Conservation (phyloP, 305 asterid species). For the Rubia balearica region DNA sequence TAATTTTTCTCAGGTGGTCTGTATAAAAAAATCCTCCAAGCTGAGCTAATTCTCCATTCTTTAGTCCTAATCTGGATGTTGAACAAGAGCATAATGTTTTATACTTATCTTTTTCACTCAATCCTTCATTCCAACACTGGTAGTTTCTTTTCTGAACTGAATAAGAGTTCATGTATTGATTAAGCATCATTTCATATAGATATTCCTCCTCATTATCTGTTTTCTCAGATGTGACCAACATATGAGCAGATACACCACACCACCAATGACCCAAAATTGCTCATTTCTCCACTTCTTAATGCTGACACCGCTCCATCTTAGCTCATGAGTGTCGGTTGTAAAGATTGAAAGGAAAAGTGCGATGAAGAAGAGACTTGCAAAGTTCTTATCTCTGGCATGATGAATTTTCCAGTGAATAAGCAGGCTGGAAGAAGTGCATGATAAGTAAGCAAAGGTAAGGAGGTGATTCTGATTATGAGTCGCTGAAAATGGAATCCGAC, state of each 20-base stretch:
- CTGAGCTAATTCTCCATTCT: no score
- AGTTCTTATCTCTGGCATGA: constrained; percentile 97
- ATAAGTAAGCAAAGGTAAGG: constrained; percentile 84
- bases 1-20: no score
- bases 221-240: constrained; percentile 80
- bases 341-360: constrained; percentile 84
- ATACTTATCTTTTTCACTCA: no score
- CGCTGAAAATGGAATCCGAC: no score
- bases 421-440: constrained; percentile 87
- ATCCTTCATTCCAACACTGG: no score
- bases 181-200: no score
- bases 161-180: no score
- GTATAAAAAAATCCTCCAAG: no score
- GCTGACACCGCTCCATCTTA: constrained; percentile 94
- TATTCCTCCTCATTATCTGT: constrained; percentile 57
- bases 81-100: no score
- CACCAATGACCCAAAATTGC: constrained; percentile 95
- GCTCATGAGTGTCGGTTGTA: constrained; percentile 78
- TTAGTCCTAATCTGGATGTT: no score
- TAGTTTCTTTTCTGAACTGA: no score
- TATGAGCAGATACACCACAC: constrained; percentile 63
- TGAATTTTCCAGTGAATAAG: constrained; percentile 85
- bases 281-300: constrained; percentile 97
- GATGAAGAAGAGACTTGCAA: constrained; percentile 74
- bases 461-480: constrained; percentile 34